Base-by-base conservation (phyloP, 2,329 filamentous ascomycete genomes). In the Atkinsonella texensis region DNA sequence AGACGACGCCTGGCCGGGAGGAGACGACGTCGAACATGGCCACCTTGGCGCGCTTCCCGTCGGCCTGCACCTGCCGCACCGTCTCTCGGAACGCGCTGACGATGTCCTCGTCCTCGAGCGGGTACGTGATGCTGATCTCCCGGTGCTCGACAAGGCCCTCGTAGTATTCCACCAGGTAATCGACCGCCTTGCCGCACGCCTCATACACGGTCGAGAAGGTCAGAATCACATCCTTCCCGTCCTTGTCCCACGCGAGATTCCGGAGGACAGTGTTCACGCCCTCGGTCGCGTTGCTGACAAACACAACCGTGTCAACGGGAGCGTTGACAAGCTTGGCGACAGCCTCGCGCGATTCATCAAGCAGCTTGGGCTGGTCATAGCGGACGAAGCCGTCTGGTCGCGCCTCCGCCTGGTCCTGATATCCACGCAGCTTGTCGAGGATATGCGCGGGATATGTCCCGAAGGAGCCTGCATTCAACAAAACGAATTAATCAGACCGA, bases 121-220 rank as follows among this genome's bases (percentile, higher is more conserved):
- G 90, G 57, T 87, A 89, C 0, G 68, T 66, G 31, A 88, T 74
- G 8, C 70, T 58, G 42, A 96, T 80, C 57, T 77, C 75, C 0
- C 73, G 66, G 6, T 69, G 63, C 1, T 67, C 61, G 11, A 81
- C 68, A 1, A 60, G 62, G 1, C 68, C 70, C 0, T 57, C 70
- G 2, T 74, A 80, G 2, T 77, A 81, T 62, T 95, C 89, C n/a
- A 77, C 73, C 38, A 93, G 68, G 52, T 71, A 91, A 42, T 83
- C 74, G 17, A 93, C 72, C 0, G 82, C 82, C 62, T 87, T 89
- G 52, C 83, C 84, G 62, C 88, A 89, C 1, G 81, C 83, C 52
- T 82, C 83, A 64, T 95, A 95, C 49, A 89, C 77, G 41, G 86
- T 89, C 39, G 76, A 77, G 63, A 95, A 94, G 66, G 83, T 84